Conservation (phyloP, 225 moss, liverwort and hornwort species). For the Climacium dendroides region DNA sequence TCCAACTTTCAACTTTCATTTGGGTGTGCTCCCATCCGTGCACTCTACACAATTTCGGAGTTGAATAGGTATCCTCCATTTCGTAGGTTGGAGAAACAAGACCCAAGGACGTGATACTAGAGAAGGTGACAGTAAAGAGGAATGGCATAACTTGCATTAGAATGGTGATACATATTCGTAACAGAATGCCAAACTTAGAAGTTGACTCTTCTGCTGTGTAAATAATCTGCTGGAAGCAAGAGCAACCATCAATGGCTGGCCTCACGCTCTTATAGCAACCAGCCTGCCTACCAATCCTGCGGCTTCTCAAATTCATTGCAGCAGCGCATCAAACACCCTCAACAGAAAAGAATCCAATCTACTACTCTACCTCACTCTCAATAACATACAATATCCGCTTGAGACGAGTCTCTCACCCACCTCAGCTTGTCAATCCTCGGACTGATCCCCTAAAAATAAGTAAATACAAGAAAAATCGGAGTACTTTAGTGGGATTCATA, state of each 20-base stretch:
- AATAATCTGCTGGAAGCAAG: background rate
- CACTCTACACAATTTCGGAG: too few relatives aligned
- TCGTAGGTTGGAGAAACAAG: background rate
- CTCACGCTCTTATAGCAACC: constrained; percentile 16
- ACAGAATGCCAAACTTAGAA: background rate
- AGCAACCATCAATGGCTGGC: background rate
- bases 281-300: background rate
- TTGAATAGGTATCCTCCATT: too few relatives aligned
- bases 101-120: background rate
- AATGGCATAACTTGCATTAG: background rate
- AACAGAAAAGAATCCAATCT: background rate
- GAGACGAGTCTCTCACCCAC: background rate
- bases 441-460: background rate
- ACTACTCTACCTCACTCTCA: background rate
- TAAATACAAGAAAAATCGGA: background rate
- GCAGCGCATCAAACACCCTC: background rate
- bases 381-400: background rate
- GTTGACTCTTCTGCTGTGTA: background rate
- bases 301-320: background rate
- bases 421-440: background rate
- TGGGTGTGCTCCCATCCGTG: too few relatives aligned
- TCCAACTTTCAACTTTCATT: too few relatives aligned
- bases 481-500: background rate
- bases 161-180: background rate
- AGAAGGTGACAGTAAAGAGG: background rate